These are phyloP conservation scores for Kwoniella sp. DNA, from an alignment of 768 basidiomycete genomes.

Conservation along the genomic window DNA sequence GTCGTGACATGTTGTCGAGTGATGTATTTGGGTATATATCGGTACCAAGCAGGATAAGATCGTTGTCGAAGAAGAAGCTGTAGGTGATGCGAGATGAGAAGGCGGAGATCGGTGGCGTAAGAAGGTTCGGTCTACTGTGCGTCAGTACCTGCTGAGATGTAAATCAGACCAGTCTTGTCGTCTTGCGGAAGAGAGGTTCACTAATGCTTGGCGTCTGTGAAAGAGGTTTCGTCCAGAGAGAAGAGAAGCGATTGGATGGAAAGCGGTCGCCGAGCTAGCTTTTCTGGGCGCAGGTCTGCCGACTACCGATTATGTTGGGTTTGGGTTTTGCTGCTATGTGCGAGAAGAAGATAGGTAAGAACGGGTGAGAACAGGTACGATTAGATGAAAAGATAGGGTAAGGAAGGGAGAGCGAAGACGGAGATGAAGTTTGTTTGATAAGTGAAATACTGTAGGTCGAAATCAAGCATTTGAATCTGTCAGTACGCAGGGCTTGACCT, in stretches of 20 bases:
- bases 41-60: too few species aligned
- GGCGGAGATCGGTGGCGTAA: slow-evolving; percentile 13
- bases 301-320: too few species aligned
- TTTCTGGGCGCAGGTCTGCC: too few species aligned
- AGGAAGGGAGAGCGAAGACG: slow-evolving; percentile 4
- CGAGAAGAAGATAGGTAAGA: slow-evolving; percentile 6
- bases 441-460: too few species aligned
- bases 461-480: background rate
- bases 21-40: slow-evolving; percentile 2
- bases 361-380: slow-evolving; percentile 3
- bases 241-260: too few species aligned
- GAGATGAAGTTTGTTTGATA: background rate
- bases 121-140: background rate
- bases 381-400: background rate
- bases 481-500: background rate
- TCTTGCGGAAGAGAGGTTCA: too few species aligned
- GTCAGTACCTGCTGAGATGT: too few species aligned
- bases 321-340: too few species aligned
- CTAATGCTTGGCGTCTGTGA: too few species aligned
- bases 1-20: background rate
- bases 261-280: too few species aligned
- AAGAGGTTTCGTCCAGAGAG: too few species aligned
- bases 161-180: too few species aligned
- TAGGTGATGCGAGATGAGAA: background rate
- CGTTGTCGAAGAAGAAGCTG: background rate